Evolutionary conservation across 139 green algal species (phyloP), one percentile per base, ranked within the genome.

Genomic region (Closterium sp.): DNA sequence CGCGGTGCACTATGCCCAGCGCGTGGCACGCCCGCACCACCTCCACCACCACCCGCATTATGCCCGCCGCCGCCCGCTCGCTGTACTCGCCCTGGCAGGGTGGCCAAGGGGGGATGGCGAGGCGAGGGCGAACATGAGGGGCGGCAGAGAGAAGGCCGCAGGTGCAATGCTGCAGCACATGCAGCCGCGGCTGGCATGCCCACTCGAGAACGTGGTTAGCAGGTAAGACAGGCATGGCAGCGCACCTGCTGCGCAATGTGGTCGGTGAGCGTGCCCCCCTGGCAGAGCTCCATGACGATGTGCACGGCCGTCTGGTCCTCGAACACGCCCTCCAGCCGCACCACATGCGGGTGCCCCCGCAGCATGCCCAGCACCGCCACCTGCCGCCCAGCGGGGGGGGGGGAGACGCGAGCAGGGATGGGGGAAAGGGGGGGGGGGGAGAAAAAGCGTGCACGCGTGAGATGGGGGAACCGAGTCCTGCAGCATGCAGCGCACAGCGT

Each of bases 1-100:
- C 90, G 12, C 90, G 85, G 84, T 92, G 90, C 34, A 92, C 86
- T 3, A 92, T 35, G 23, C 90, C 84, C 33, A 28, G 43, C 32
- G 36, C 23, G 35, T 92, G 90, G 66, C 90, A 92, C 19, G 31
- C n/a, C 32, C 84, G 7, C 32, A 89, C 25, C 34, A 81, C 36
- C 35, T 87, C 81, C 90, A 92, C 31, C 32, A 92, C 64, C 81
- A 84, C 43, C 5, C 84, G 84, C 31, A 90, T 89, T 25, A 90
- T 25, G 30, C 4, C 25, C 19, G 90, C 90, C 28, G 84, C 90
- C 8, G 32, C n/a, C 0, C 38, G 28, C 86, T 92, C 87, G 28
- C 32, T 76, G 87, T 38, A 90, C 35, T 81, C 35, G 34, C n/a
- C n/a, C 34, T 38, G 30, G 43, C 12, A 2, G 4, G 38, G 1